Evolutionary conservation across 352 stramenopile species (phyloP), one percentile per base, ranked within the genome.

Genomic region (Globisporangium radiosum): DNA sequence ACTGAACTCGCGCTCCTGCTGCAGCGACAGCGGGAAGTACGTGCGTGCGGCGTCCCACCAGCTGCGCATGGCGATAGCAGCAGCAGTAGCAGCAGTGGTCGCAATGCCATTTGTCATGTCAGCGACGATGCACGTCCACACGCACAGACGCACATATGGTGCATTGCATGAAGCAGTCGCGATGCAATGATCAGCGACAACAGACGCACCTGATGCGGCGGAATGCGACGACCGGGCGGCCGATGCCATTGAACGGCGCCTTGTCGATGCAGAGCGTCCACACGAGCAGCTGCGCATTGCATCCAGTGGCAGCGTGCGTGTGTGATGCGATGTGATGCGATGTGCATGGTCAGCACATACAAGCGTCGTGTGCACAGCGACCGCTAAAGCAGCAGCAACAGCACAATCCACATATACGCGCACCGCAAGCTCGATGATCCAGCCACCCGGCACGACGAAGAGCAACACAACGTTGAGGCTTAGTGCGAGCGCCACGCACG

Each of bases 1-100:
- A 59, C 78, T 71, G 19, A 80, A 75, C 6, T 61, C 52, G n/a
- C 66, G 62, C 51, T 84, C 75, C 49, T 84, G 75, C 51, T 57
- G 59, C 39, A 80, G 56, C 44, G 66, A 59, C 9, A 81, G 37
- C 0, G 74, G 67, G 42, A 84, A 84, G 39, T 84, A 84, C 43
- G 61, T 51, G 39, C 65, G 69, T 37, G 74, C 69, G 5, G 58
- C 52, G 19, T 75, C 64, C 70, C 69, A 81, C 63, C 69, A 78
- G 68, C 73, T 81, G 56, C 19, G 25, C 25, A 33, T 33, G 25
- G 25, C 25, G 19, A 7, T 17, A 47, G 1, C 10, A 51, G 15
- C 1, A 47, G 6, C 15, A 40, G 42, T 4, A 25, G 25, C 2
- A 33, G 25, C 4, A 11, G 37, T 25, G 19, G 19, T 1, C 4